These are phyloP conservation scores for Hypoxylon sp. DNA, from an alignment of 2,329 filamentous ascomycete species.

Conservation along the genomic window DNA sequence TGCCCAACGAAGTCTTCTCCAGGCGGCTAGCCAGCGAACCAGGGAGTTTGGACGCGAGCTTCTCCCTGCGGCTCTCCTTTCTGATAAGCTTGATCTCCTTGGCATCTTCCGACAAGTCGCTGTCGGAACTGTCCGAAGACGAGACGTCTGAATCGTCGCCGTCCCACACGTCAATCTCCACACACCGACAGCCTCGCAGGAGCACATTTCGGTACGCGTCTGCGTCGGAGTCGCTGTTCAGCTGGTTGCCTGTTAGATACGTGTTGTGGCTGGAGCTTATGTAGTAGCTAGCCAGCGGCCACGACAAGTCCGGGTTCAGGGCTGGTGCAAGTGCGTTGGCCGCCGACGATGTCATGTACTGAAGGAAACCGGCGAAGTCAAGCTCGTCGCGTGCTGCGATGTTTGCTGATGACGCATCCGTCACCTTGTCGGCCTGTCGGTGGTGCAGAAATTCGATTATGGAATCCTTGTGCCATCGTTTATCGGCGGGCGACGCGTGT, in stretches of 20 bases:
- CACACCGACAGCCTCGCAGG: slow-evolving; percentile 84
- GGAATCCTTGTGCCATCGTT: slow-evolving; percentile 56
- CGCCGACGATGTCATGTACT: slow-evolving; percentile 64
- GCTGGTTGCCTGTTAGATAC: slow-evolving; percentile 88
- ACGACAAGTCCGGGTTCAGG: slow-evolving; percentile 65
- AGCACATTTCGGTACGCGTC: slow-evolving; percentile 87
- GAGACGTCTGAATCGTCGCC: slow-evolving; percentile 77
- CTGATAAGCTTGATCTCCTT: slow-evolving; percentile 64
- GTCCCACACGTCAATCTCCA: slow-evolving; percentile 97
- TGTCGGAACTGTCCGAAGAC: slow-evolving; percentile 69
- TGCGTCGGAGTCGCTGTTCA: slow-evolving; percentile 85
- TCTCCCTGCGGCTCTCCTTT: slow-evolving; percentile 70
- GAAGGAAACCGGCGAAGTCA: slow-evolving; percentile 59
- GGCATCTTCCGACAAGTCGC: slow-evolving; percentile 56
- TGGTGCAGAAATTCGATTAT: slow-evolving; percentile 56
- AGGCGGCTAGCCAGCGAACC: slow-evolving; percentile 55
- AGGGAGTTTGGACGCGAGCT: slow-evolving; percentile 67
- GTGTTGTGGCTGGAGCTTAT: slow-evolving; percentile 97
- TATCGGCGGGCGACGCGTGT: slow-evolving; percentile 51
- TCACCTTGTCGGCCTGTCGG: slow-evolving; percentile 54
- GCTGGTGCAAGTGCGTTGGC: slow-evolving; percentile 54
- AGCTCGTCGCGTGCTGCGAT: slow-evolving; percentile 49
- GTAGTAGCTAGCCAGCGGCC: slow-evolving; percentile 88
- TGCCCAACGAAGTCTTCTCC: slow-evolving; percentile 58
- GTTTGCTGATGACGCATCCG: slow-evolving; percentile 41